Evolutionary conservation across 495 filamentous ascomycete species (phyloP).

Genomic region (Podospora pseudocomata): DNA sequence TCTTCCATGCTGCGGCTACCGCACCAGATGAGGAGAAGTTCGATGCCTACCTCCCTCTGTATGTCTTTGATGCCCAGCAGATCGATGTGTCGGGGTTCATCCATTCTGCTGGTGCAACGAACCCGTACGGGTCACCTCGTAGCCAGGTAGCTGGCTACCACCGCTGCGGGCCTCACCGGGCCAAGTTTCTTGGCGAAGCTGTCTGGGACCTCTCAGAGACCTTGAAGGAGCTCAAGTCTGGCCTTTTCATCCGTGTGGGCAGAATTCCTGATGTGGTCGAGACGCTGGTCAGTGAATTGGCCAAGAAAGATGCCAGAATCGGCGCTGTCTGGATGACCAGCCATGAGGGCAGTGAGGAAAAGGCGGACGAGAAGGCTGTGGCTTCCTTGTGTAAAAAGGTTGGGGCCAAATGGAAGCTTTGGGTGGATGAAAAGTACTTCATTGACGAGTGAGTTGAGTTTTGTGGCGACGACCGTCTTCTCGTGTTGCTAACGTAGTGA

Average conservation of each 20-base stretch:
- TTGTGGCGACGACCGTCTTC: neutral
- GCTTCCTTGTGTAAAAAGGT: constrained; percentile 43
- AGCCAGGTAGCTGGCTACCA: constrained; percentile 57
- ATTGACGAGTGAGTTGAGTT: constrained; percentile 60
- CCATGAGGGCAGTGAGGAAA: constrained; percentile 64
- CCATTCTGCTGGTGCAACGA: constrained; percentile 30
- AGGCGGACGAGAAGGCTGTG: constrained; percentile 54
- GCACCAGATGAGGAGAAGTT: constrained; percentile 32
- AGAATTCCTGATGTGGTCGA: constrained; percentile 50
- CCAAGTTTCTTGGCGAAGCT: constrained; percentile 62
- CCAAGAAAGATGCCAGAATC: constrained; percentile 41
- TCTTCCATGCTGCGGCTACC: constrained; percentile 53
- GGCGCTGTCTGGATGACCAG: constrained; percentile 64
- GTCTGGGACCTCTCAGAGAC: constrained; percentile 63
- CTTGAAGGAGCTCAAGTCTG: constrained; percentile 53
- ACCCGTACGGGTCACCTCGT: constrained; percentile 58
- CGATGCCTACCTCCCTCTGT: constrained; percentile 63
- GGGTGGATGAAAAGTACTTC: constrained; percentile 69
- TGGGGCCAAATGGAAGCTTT: constrained; percentile 55
- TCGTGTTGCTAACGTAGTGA: neutral
- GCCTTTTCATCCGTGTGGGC: constrained; percentile 62
- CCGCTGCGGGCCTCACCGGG: constrained; percentile 65
- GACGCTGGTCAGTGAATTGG: constrained; percentile 47
- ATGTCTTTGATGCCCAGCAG: constrained; percentile 61
- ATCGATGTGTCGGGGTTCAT: constrained; percentile 69